Evolutionary conservation across 2,329 filamentous ascomycete genomes (phyloP).

Genomic region (Scedosporium minutisporum): DNA sequence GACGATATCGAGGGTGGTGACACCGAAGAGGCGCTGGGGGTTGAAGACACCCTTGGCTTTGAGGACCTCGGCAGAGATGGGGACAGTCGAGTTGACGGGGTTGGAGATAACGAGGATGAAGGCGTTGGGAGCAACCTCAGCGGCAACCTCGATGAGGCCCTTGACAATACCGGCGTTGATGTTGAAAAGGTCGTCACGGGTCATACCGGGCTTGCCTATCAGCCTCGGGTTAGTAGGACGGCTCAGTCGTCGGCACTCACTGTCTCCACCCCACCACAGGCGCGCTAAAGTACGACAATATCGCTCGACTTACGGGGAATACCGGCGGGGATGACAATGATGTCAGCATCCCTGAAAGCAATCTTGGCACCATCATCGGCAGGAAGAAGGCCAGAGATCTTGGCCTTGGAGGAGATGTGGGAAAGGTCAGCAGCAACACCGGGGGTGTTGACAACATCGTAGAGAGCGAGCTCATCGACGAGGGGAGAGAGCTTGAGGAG

Average conservation of each 20-base stretch:
- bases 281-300: neutral
- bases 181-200: conserved; percentile 98
- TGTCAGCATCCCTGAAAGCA: conserved; percentile 85
- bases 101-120: conserved; percentile 97
- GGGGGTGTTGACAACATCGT: conserved; percentile 98
- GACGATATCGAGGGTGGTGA: conserved; percentile 97
- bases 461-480: conserved; percentile 87
- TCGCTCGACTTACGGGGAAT: conserved; percentile 69
- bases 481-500: conserved; percentile 85
- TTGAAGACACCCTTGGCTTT: conserved; percentile 91
- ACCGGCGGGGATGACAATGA: conserved; percentile 94
- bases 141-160: conserved; percentile 79
- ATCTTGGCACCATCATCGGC: conserved; percentile 75
- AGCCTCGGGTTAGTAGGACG: neutral
- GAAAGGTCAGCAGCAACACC: conserved; percentile 94
- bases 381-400: conserved; percentile 80
- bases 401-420: conserved; percentile 88
- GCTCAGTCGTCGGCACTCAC: neutral
- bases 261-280: neutral
- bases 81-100: conserved; percentile 98
- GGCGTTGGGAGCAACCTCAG: conserved; percentile 83
- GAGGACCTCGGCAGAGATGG: conserved; percentile 93
- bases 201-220: conserved; percentile 96
- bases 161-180: conserved; percentile 98
- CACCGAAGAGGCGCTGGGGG: conserved; percentile 91